Base-by-base conservation (phyloP, 192 early-diverging fungal genomes). In the Coemansia sp. region DNA sequence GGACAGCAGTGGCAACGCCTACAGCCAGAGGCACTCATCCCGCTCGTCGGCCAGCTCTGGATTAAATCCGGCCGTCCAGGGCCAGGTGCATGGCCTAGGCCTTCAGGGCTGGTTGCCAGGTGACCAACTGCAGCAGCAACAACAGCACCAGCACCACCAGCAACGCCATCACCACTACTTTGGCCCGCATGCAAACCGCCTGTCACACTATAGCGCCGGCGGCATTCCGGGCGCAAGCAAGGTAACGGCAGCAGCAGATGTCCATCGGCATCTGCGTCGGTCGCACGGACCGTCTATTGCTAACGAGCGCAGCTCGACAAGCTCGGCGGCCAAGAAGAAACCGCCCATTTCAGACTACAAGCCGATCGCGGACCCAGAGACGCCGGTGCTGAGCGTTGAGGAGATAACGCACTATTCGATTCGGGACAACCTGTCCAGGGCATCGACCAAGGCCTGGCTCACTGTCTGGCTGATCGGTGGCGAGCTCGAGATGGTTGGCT, bases 401-500 rank as follows among this genome's bases (percentile, higher is more conserved):
- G 65, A 81, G 16, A 70, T 81, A 4, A 60, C 72, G 5, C 55
- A 81, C 60, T 81, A 81, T 29, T 25, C 64, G 8, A 14, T 55
- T 0, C 54, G 54, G n/a, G 29, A 46, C 59, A 71, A 64, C 24
- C 46, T 46, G 8, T 29, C 48, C 18, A 58, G 46, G 2, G 65
- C 22, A 25, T 68, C 78, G 23, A 65, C 61, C 14, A 69, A 65
- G 35, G 65, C 78, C 0, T 81, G 78, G 78, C 42, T 81, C 18
- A 62, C 71, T 18, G 60, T 81, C 13, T 81, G 78, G 78, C 60
- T 81, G 13, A 66, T 81, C 32, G 78, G 78, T n/a, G 78, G 78
- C 25, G 78, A 81, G 69, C 62, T 81, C 19, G 78, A 81, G 64
- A 81, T 81, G 78, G 78, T 81, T 1, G 78, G 78, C 32, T 81